Percentiles rank a stretch among this genome's conserved stretches.
Evolutionary conservation across 164 flowering plant species (phyloP).

Genomic region (Aristolochia californica): DNA sequence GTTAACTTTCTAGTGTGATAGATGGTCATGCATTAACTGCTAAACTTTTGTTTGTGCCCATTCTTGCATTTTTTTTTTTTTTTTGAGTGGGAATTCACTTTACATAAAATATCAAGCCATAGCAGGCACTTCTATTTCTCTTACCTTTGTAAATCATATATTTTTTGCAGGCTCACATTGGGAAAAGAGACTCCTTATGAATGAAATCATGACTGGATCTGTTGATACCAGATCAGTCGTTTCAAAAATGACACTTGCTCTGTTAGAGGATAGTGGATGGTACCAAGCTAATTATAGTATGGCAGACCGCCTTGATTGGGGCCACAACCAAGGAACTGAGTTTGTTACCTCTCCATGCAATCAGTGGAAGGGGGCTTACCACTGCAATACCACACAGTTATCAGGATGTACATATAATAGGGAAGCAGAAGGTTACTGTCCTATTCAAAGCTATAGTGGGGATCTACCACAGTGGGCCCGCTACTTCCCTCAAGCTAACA

Average conservation of each 20-base stretch:
- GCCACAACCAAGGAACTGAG: slow-evolving; percentile 87
- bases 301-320: slow-evolving; percentile 96
- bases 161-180: slow-evolving; percentile 85
- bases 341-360: slow-evolving; percentile 91
- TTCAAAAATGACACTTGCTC: slow-evolving; percentile 95
- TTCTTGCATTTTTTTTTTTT: too few relatives aligned
- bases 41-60: neutral
- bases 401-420: slow-evolving; percentile 98
- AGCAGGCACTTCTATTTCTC: neutral
- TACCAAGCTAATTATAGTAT: too few relatives aligned
- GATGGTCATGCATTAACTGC: neutral
- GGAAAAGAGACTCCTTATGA: slow-evolving; percentile 99
- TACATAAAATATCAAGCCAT: slow-evolving; percentile 22
- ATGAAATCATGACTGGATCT: slow-evolving; percentile 99
- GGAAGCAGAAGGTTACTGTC: slow-evolving; percentile 99
- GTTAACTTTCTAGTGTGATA: neutral
- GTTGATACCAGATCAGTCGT: slow-evolving; percentile 98
- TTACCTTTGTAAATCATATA: neutral
- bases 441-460: too few relatives aligned
- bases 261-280: too few relatives aligned
- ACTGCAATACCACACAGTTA: slow-evolving; percentile 86
- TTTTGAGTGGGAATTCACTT: slow-evolving; percentile 31
- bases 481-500: slow-evolving; percentile 88
- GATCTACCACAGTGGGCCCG: too few relatives aligned
- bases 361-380: slow-evolving; percentile 96